Conservation (phyloP, 306 rosid genomes). For the Dryas drummondii region DNA sequence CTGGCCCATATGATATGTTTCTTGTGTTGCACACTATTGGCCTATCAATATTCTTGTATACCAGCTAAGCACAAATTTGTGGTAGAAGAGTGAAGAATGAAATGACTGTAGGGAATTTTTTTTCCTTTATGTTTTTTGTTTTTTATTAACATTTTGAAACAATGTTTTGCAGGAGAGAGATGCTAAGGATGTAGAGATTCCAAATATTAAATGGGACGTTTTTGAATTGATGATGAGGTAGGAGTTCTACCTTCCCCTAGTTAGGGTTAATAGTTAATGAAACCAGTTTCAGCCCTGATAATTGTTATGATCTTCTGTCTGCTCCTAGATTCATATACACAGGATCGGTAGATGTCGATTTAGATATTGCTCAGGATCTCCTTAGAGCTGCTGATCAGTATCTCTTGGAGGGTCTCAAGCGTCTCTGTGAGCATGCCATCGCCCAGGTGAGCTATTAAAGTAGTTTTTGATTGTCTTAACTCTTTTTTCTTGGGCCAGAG, state of each 20-base stretch:
- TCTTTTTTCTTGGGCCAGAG: no score
- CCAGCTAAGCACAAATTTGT: neutral
- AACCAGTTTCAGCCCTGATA: neutral
- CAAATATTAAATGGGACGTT: slow-evolving; percentile 37
- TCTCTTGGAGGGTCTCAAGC: slow-evolving; percentile 69
- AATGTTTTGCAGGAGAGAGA: slow-evolving; percentile 30
- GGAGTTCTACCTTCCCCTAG: neutral
- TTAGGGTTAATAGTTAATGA: neutral
- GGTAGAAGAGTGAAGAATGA: neutral
- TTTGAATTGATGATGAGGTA: slow-evolving; percentile 44
- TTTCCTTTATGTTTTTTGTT: neutral
- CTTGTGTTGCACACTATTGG: neutral
- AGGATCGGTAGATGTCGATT: slow-evolving; percentile 48
- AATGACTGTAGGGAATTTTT: neutral
- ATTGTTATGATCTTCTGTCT: neutral
- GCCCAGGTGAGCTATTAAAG: slow-evolving; percentile 44
- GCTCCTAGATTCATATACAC: slow-evolving; percentile 58
- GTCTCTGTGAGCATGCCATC: slow-evolving; percentile 57
- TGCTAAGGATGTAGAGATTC: slow-evolving; percentile 37
- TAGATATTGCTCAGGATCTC: slow-evolving; percentile 59
- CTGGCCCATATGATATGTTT: neutral
- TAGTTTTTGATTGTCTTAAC: no score
- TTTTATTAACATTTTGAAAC: neutral
- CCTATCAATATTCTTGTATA: neutral
- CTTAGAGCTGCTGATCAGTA: slow-evolving; percentile 81